A percentile compares a stretch with the other conserved stretches of the same genome.
These are phyloP conservation scores for Warburgia ugandensis DNA, from an alignment of 164 flowering plant genomes.

Conservation along the genomic window DNA sequence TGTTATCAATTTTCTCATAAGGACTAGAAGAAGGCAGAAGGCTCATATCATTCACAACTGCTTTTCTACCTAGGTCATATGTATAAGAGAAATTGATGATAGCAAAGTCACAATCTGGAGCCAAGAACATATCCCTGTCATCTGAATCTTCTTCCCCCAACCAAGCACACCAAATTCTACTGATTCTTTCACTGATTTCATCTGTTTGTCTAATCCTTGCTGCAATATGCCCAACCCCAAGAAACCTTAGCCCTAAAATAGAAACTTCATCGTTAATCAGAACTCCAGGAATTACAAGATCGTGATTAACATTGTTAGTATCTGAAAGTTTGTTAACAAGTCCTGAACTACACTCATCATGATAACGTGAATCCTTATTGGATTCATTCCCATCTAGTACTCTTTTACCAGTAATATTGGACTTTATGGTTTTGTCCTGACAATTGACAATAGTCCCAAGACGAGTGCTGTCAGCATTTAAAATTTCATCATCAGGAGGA, in stretches of 20 bases:
- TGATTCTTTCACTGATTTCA: conserved; percentile 22
- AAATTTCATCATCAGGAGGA: conserved; percentile 13
- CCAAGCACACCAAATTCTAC: conserved; percentile 93
- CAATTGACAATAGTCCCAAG: conserved; percentile 29
- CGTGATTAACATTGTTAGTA: conserved; percentile 10
- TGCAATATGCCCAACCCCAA: conserved; percentile 62
- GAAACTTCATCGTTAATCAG: conserved; percentile 38
- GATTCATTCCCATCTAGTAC: conserved; percentile 2
- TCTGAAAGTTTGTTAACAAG: conserved; percentile 4
- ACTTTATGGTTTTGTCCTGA: conserved; percentile 11
- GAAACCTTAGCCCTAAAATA: conserved; percentile 33
- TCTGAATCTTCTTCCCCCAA: conserved; percentile 35
- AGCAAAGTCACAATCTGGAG: conserved; percentile 60
- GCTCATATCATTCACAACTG: conserved; percentile 36
- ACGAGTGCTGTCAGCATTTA: conserved; percentile 17
- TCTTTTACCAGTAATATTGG: neutral
- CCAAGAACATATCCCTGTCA: conserved; percentile 14
- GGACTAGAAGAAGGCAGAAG: conserved; percentile 28
- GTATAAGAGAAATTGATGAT: conserved; percentile 56
- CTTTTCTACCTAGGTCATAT: conserved; percentile 50
- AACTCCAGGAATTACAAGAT: conserved; percentile 56
- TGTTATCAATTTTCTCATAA: conserved; percentile 16
- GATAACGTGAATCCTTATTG: neutral
- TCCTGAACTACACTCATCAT: neutral
- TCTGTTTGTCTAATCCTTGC: conserved; percentile 41